These are phyloP conservation scores for Sporisorium scitamineum DNA, from an alignment of 1,284 basidiomycete genomes.

Conservation along the genomic window DNA sequence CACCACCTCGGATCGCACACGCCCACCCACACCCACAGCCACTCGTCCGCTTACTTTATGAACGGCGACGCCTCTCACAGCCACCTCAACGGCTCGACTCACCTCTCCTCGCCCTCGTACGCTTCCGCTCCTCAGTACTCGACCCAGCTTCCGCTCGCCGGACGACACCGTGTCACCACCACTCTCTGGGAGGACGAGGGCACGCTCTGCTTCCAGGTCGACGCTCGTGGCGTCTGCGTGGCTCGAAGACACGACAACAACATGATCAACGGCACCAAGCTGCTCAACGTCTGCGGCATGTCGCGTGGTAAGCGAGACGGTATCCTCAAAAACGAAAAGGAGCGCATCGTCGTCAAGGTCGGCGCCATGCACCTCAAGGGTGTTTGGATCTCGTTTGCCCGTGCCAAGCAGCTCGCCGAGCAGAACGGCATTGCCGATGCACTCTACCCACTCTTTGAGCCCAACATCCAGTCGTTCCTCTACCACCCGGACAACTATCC, in stretches of 20 bases:
- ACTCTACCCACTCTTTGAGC: constrained; percentile 68
- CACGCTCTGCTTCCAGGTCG: constrained; percentile 69
- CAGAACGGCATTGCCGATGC: constrained; percentile 66
- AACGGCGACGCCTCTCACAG: constrained; percentile 52
- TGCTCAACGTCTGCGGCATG: constrained; percentile 69
- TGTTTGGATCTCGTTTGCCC: constrained; percentile 69
- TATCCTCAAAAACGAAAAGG: constrained; percentile 69
- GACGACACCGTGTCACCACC: constrained; percentile 67
- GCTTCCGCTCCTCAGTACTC: constrained; percentile 62
- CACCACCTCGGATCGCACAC: constrained; percentile 54
- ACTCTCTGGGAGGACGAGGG: constrained; percentile 69
- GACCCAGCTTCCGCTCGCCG: constrained; percentile 63
- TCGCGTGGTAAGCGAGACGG: constrained; percentile 69
- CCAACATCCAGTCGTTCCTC: constrained; percentile 68
- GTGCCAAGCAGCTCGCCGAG: constrained; percentile 67
- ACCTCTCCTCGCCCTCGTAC: constrained; percentile 59
- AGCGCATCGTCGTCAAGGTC: constrained; percentile 69
- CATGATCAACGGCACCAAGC: constrained; percentile 70
- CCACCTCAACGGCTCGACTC: constrained; percentile 50
- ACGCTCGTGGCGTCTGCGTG: constrained; percentile 67
- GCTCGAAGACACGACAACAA: constrained; percentile 69
- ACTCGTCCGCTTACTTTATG: constrained; percentile 54
- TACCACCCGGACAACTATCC: constrained; percentile 69
- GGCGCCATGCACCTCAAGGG: constrained; percentile 69
- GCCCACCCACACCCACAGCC: constrained; percentile 46